A percentile compares a stretch with the other conserved stretches of the same genome.
Evolutionary conservation across 768 basidiomycete genomes (phyloP).

Genomic region (Filobasidium floriforme): DNA sequence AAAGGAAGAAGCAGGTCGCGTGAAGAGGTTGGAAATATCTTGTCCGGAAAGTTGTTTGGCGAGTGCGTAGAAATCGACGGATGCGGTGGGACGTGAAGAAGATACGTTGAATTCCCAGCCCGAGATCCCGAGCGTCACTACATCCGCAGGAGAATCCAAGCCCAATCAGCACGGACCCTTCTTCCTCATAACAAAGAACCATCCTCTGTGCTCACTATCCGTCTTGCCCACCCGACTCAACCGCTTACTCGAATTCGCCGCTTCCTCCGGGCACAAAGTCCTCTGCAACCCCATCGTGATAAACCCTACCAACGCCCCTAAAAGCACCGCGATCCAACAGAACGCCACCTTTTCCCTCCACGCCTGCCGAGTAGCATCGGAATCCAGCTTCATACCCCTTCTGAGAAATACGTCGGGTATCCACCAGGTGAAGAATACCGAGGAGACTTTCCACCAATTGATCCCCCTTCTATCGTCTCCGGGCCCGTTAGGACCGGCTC

Average conservation of each 20-base stretch:
- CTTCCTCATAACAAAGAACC: neutral
- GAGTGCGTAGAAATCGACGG: constrained; percentile 58
- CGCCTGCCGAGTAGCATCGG: constrained; percentile 73
- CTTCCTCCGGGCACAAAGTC: constrained; percentile 70
- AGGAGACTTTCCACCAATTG: constrained; percentile 70
- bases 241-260: constrained; percentile 18
- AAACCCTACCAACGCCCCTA: constrained; percentile 79
- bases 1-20: constrained; percentile 61
- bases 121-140: constrained; percentile 64
- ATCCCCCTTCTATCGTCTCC: constrained; percentile 18
- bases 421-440: constrained; percentile 78
- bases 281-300: constrained; percentile 88
- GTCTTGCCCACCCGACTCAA: constrained; percentile 22
- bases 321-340: constrained; percentile 71
- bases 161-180: neutral
- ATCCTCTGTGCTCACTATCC: neutral
- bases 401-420: constrained; percentile 68
- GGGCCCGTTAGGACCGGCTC: constrained; percentile 6
- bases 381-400: constrained; percentile 62
- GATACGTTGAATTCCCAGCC: constrained; percentile 73
- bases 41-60: constrained; percentile 59
- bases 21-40: constrained; percentile 83
- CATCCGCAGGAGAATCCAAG: neutral
- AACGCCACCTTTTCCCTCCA: constrained; percentile 97
- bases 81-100: constrained; percentile 50